Percentiles rank a stretch among this genome's conserved stretches.
These are phyloP conservation scores for Thuja plicata DNA, from an alignment of 83 land plant species.

Conservation along the genomic window DNA sequence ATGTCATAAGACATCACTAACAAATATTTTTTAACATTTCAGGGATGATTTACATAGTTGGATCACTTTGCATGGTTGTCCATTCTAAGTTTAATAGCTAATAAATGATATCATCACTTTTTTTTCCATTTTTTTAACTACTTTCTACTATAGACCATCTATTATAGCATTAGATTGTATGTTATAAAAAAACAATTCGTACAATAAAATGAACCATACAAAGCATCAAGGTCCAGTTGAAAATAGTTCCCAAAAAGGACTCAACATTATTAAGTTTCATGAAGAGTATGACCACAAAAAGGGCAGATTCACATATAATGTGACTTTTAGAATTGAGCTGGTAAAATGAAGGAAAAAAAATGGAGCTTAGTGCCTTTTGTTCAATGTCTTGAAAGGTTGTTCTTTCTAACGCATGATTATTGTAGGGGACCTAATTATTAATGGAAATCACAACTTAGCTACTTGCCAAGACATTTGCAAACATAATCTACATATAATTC, in stretches of 20 bases:
- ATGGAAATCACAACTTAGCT: neutral
- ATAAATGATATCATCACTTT: neutral
- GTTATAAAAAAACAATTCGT: neutral
- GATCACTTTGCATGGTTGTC: neutral
- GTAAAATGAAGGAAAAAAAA: neutral
- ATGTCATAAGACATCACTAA: neutral
- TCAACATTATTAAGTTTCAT: neutral
- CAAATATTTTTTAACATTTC: neutral
- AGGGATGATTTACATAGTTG: neutral
- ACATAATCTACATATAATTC: neutral
- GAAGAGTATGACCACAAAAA: neutral
- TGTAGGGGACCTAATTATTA: neutral
- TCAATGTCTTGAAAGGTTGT: neutral
- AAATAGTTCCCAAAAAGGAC: neutral
- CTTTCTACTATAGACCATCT: neutral
- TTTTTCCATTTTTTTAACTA: neutral
- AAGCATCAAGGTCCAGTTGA: neutral
- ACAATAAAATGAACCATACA: neutral
- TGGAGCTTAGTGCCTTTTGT: neutral
- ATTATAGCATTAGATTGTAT: neutral
- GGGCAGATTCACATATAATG: neutral
- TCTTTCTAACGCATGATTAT: neutral
- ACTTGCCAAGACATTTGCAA: neutral
- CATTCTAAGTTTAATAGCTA: neutral
- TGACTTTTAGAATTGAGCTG: neutral